Evolutionary conservation across 2,329 filamentous ascomycete genomes (phyloP), one percentile per base, ranked within the genome.

Genomic region (Trichophyton benhamiae): DNA sequence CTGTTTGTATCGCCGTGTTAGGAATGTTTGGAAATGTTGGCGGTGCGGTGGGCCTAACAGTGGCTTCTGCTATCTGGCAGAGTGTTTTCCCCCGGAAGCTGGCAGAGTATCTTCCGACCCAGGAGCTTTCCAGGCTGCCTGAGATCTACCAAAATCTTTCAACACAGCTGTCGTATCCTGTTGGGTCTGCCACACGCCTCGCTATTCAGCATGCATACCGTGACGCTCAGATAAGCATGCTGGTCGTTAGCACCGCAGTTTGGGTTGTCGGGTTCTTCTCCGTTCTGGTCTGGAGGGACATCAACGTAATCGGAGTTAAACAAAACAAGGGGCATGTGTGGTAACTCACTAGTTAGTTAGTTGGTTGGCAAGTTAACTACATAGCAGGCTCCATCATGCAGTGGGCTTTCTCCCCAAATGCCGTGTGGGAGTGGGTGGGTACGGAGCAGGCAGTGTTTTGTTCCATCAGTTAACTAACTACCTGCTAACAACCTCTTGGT

Each of bases 141-240:
- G 48, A 27, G 20, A 69, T 69, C 58, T 69, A 66, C 60, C 67
- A 63, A 49, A 62, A 65, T n/a, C 53, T 69, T 36, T 60, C 58
- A 27, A 60, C 61, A 49, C 68, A 69, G 58, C 30, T 65, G 9
- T 60, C 61, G 22, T 80, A 78, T 63, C 65, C 71, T 0, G 62
- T 75, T 4, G 74, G 77, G 8, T 75, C 66, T 15, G 68, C 72
- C 0, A 72, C 69, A 9, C 69, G 79, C 20, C 62, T 71, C 17
- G 79, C 72, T 2, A 79, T 81, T 60, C 71, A 76, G 49, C 60
- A 72, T 52, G 66, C 76, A 0, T 82, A 81, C 60, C 78, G 72
- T 0, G 74, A 76, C 44, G 73, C 76, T 0, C 79, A 82, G 69
- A 72, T 66, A 42, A 64, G 65, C 6, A 71, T 77, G 72, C 65